Evolutionary conservation across 306 rosid species (phyloP), one percentile per base, ranked within the genome.

Genomic region (Ammopiptanthus mongolicus): DNA sequence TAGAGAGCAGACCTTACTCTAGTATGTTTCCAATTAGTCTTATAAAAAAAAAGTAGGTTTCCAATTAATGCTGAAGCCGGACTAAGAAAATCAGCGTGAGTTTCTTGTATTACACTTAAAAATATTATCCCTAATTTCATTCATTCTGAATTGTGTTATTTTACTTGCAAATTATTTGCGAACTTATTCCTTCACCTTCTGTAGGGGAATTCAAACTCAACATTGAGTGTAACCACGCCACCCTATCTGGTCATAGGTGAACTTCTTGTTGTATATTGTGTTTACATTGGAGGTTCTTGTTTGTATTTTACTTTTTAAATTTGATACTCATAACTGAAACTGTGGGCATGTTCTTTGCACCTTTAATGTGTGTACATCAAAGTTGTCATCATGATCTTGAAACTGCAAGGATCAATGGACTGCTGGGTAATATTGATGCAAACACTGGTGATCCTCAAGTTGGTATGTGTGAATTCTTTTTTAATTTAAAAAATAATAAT

Each of bases 351-450:
- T 73, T 82, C 69, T 33, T 29, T 63, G 50, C 22, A 36, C 29
- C 19, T 78, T 17, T 63, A 37, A 42, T 34, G 14, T 50, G 44
- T 76, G 14, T 73, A 21, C 58, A 15, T 18, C 56, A 57, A 75
- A 95, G 99, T 72, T 95, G 99, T 74, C 96, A 95, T 77, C 99
- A 95, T 56, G 98, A 95, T 69, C 92, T 95, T 58, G 99, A 92
- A 89, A 95, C 98, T 33, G 97, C 98, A 81, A 92, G 99, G 81
- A 85, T 92, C 74, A 87, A 95, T 53, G 97, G 96, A 39, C 37
- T 95, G 80, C 77, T 95, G 51, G 98, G 99, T 80, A 95, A 92
- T 71, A 75, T 95, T 39, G 99, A 95, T 78, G 97, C 99, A 23
- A 95, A 95, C 83, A 92, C 90, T 6, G 97, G 99, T 2, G 99